Base-by-base conservation (phyloP, 176 grass and related monocot genomes). In the Saccharum officinarum region DNA sequence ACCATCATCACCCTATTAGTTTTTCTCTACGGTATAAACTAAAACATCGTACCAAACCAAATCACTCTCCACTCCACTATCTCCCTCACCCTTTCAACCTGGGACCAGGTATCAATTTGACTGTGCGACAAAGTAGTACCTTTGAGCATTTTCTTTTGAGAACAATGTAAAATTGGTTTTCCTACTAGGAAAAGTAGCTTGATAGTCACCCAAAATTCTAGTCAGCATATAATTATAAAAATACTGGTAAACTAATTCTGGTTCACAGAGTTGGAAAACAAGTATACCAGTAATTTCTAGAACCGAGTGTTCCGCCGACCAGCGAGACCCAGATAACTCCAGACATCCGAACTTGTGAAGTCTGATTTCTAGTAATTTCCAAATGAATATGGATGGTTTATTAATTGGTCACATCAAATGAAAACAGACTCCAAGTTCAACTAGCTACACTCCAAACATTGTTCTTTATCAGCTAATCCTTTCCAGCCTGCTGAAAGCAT, bases 401-500 rank as follows among this genome's bases (percentile, higher is more conserved):
- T 39, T 15, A 60, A 69, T 8, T 60, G 34, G 13, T 67, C 37
- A 69, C 55, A 26, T 63, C 60, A 63, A 22, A 77, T 22, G 3
- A 34, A 55, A 16, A 80, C 17, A 6, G 55, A 59, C 2, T 49
- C 60, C 60, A 67, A 6, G 78, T 40, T 78, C 86, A 87, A 37
- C 40, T 38, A 76, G 30, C 49, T 75, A 31, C 4, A 80, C 38
- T 5, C 30, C 59, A 7, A 67, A 72, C 16, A 67, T 25, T 67
- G 36, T 11, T 60, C 63, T 8, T 49, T 17, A 22, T 44, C 34
- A 40, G 16, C 49, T 17, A 81, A 12, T 68, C 69, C 3, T 80
- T 67, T 47, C 55, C 20, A 1, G 10, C 22, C 22, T 36, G 8
- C 5, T 3, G 0, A 30, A 16, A 67, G 44, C 13, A 5, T 17